Percentiles rank a stretch among this genome's conserved stretches.
These are phyloP conservation scores for Tetrapisispora phaffii DNA, from an alignment of 805 yeast genomes.

Conservation along the genomic window DNA sequence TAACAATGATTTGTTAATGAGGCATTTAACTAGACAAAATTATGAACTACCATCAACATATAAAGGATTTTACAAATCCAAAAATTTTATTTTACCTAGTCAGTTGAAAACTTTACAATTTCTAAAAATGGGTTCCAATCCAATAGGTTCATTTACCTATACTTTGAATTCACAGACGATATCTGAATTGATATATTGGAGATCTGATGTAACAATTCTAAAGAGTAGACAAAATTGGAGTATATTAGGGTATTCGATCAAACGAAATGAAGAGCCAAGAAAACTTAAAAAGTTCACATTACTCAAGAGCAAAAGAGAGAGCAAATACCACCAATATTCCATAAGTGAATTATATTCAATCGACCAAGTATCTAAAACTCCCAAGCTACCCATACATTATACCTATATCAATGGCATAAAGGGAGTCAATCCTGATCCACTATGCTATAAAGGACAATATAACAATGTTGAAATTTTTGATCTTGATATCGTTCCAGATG, in stretches of 20 bases:
- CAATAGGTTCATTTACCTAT: slow-evolving; percentile 1
- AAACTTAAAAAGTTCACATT: slow-evolving; percentile 4
- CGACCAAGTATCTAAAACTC: slow-evolving; percentile 19
- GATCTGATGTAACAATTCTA: slow-evolving; percentile 10
- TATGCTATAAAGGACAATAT: neutral
- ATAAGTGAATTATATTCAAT: slow-evolving; percentile 14
- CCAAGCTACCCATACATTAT: slow-evolving; percentile 7
- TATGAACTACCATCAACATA: slow-evolving; percentile 10
- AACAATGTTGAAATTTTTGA: slow-evolving; percentile 1
- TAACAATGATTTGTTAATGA: neutral
- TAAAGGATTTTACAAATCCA: slow-evolving; percentile 9
- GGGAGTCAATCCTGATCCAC: neutral
- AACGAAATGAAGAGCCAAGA: slow-evolving; percentile 5
- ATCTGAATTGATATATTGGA: slow-evolving; percentile 10
- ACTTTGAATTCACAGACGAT: neutral
- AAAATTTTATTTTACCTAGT: slow-evolving; percentile 12
- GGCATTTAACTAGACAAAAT: slow-evolving; percentile 8
- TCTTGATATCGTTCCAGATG: slow-evolving; percentile 12
- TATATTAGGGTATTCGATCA: slow-evolving; percentile 17
- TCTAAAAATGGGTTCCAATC: slow-evolving; percentile 2
- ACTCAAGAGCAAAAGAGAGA: slow-evolving; percentile 5
- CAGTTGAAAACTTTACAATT: slow-evolving; percentile 10
- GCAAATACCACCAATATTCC: slow-evolving; percentile 5
- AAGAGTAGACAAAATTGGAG: slow-evolving; percentile 23
- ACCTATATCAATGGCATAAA: neutral